A percentile compares a stretch with the other conserved stretches of the same genome.
phyloP scores from a whole-genome alignment of 306 rosid genomes.

The Pyrus communis region DNA sequence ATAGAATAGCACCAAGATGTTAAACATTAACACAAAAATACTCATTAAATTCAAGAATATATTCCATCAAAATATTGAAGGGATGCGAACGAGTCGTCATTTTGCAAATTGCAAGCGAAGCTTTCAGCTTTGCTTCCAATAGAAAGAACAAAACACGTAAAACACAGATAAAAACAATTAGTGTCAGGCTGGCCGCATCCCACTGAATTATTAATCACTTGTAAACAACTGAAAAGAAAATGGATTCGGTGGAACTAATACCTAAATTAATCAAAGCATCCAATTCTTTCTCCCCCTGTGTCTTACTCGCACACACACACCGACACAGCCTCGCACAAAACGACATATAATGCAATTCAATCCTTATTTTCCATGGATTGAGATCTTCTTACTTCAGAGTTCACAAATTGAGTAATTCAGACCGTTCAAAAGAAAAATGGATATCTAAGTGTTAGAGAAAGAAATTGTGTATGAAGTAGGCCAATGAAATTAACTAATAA shows the following conservation, averaged over 20 bases:
- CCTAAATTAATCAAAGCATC: not conserved
- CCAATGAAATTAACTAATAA: too few relatives aligned
- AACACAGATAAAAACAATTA: slow-evolving; percentile 8
- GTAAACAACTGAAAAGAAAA: not conserved
- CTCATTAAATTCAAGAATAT: not conserved
- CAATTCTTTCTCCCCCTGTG: not conserved
- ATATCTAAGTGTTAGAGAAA: too few relatives aligned
- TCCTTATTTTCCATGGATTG: not conserved
- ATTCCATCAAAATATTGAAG: not conserved
- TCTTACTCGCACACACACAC: not conserved
- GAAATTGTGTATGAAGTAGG: too few relatives aligned
- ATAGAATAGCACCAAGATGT: not conserved
- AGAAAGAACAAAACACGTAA: slow-evolving; percentile 10
- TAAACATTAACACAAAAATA: not conserved
- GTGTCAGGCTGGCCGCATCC: slow-evolving; percentile 24
- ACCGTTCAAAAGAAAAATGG: too few relatives aligned
- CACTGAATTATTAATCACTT: not conserved
- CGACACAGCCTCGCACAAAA: slow-evolving; percentile 19
- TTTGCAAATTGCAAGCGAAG: slow-evolving; percentile 3
- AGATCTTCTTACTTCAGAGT: too few relatives aligned
- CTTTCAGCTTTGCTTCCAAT: not conserved
- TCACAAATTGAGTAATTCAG: too few relatives aligned
- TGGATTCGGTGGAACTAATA: slow-evolving; percentile 12
- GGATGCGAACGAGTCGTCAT: not conserved
- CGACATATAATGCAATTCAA: not conserved